Base-by-base conservation (phyloP, 2,329 filamentous ascomycete species). In the Amauroascus niger region DNA sequence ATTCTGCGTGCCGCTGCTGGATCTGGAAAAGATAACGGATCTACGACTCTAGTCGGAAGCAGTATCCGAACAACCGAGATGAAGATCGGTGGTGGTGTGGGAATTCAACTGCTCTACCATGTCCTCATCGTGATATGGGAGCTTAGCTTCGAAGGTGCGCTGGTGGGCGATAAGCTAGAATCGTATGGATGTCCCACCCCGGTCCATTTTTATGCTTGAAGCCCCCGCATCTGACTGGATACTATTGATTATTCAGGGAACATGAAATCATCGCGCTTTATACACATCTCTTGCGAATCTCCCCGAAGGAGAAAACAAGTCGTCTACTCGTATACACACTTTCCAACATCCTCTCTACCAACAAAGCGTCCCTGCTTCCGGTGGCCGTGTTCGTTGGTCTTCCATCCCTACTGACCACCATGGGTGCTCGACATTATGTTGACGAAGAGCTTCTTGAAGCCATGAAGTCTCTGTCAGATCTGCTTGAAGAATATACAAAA, bases 221-320 rank as follows among this genome's bases (percentile, higher is more conserved):
- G 24, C 11, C 14, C 11, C 14, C 37, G 7, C 37, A 6, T 40
- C 11, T 22, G 16, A 20, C 24, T 2, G 2, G 2, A 7, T 6
- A 16, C 18, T 39, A 4, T 39, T 16, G 35, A 6, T 39, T 16
- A 7, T 6, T 4, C 35, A 95, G 90, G 62, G 90, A 96, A 71
- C 88, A 95, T 71, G 90, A 97, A 65, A 85, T 97, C 61, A 79
- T 97, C 58, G 79, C 89, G 45, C 80, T 97, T 43, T 96, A 95
- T 69, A 89, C 87, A n/a, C 87, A 94, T 60, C 83, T 98, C 35
- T 78, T 98, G 53, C 86, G 89, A 52, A 77, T 95, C 40, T 97
- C 93, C 1, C 90, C 91, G 43, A 98, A 98, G 71, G 93, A 97
- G 69, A 98, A 98, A 77, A 97, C 91, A 1, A 97, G 91, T 0